A percentile compares a stretch with the other conserved stretches of the same genome.
Conservation (phyloP, 768 basidiomycete genomes). For the Auricularia sp. region DNA sequence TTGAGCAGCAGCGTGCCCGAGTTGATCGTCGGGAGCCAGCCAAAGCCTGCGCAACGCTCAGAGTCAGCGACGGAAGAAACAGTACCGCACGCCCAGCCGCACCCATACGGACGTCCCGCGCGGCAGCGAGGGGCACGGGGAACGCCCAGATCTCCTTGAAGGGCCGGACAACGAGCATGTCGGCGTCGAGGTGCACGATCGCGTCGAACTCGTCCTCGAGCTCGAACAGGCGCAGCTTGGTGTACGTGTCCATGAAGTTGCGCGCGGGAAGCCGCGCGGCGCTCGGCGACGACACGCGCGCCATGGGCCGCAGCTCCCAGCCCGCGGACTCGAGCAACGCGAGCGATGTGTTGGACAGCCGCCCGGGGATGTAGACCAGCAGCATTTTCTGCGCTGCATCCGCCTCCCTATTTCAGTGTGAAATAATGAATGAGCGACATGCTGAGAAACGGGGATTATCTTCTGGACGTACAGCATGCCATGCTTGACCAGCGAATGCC, state of each 20-base stretch:
- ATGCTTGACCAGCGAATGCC: constrained; percentile 4
- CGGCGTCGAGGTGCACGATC: constrained; percentile 7
- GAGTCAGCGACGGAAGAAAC: not conserved
- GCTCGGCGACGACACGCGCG: constrained; percentile 1
- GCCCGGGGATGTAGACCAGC: constrained; percentile 4
- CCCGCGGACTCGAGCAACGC: constrained; percentile 1
- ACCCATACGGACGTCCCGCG: constrained; percentile 8
- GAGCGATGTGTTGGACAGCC: not conserved
- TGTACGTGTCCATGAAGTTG: constrained; percentile 9
- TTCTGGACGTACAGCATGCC: constrained; percentile 4
- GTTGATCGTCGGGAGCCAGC: constrained; percentile 7
- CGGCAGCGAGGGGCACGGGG: constrained; percentile 6
- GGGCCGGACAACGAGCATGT: constrained; percentile 5
- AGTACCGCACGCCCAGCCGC: not conserved
- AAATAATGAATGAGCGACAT: not conserved
- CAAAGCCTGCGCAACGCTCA: not conserved
- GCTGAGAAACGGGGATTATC: not conserved
- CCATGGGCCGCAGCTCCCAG: not conserved
- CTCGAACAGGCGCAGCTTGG: constrained; percentile 8
- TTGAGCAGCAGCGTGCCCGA: constrained; percentile 6
- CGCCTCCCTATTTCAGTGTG: not conserved
- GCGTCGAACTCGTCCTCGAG: constrained; percentile 5
- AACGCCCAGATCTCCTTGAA: constrained; percentile 7
- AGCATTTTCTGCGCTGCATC: constrained; percentile 5
- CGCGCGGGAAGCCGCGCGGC: not conserved